phyloP scores from a whole-genome alignment of 208 protist genomes.

The Acanthamoeba healyi region DNA sequence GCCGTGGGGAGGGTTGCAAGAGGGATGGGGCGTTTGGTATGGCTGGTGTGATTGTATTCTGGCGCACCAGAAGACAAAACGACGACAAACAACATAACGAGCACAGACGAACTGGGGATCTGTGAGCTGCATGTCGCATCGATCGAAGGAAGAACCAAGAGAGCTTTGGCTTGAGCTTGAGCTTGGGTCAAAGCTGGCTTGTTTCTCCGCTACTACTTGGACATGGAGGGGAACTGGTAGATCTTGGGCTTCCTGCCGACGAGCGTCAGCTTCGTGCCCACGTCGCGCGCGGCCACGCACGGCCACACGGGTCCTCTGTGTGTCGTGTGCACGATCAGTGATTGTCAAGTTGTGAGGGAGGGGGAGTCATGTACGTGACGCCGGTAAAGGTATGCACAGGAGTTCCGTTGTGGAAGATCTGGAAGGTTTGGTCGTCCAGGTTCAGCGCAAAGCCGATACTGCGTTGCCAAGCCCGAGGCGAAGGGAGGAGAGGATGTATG shows the following conservation, averaged over 20 bases:
- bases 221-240: conserved; percentile 8
- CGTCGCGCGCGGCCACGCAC: conserved; percentile 39
- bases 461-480: not conserved
- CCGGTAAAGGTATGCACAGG: conserved; percentile 39
- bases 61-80: no score
- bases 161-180: no score
- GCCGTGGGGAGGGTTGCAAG: no score
- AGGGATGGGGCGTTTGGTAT: no score
- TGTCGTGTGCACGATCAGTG: not conserved
- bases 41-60: no score
- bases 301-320: conserved; percentile 55
- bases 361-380: not conserved
- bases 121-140: no score
- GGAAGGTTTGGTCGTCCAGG: conserved; percentile 1
- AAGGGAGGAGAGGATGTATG: not conserved
- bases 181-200: no score
- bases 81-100: no score
- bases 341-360: not conserved
- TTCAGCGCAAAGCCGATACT: conserved; percentile 47
- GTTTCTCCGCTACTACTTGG: not conserved
- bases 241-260: conserved; percentile 59
- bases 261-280: conserved; percentile 57
- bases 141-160: no score
- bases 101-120: no score
- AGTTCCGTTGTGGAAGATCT: conserved; percentile 60